phyloP scores from a whole-genome alignment of 2,329 filamentous ascomycete species.

The Xenoacremonium recifei region DNA sequence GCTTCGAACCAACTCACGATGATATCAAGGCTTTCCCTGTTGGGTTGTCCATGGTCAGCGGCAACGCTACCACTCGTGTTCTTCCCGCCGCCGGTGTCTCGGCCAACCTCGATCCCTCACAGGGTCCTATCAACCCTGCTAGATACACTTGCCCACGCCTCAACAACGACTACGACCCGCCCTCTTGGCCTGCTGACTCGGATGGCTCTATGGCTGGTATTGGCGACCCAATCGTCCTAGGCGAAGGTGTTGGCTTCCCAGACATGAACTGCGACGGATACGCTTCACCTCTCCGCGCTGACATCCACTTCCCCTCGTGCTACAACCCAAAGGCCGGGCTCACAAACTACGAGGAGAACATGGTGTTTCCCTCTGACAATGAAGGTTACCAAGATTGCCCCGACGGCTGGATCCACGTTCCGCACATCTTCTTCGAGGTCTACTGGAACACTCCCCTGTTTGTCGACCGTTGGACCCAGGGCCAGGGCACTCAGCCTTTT shows the following conservation, averaged over 20 bases:
- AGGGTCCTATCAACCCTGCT: constrained; percentile 51
- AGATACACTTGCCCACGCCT: constrained; percentile 61
- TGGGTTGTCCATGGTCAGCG: constrained; percentile 70
- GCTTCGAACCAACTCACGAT: constrained; percentile 63
- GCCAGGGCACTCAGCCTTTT: constrained; percentile 59
- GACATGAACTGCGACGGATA: constrained; percentile 64
- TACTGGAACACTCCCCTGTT: constrained; percentile 61
- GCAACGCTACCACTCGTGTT: constrained; percentile 57
- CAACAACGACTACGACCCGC: constrained; percentile 42
- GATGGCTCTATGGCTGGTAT: constrained; percentile 57
- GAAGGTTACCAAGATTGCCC: constrained; percentile 55
- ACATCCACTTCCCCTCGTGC: constrained; percentile 72
- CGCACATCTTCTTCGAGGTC: constrained; percentile 58
- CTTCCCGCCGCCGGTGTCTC: constrained; percentile 53
- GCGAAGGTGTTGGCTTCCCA: constrained; percentile 65
- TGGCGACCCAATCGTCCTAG: constrained; percentile 51
- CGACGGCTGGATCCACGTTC: constrained; percentile 51
- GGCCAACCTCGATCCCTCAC: constrained; percentile 49
- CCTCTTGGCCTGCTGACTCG: constrained; percentile 53
- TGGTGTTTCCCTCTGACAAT: constrained; percentile 56
- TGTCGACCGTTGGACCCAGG: constrained; percentile 50
- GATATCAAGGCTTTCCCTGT: constrained; percentile 67
- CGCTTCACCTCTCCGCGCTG: constrained; percentile 60
- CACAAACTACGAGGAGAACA: constrained; percentile 62
- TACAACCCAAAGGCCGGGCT: constrained; percentile 65